These are phyloP conservation scores for Nymphaea thermarum DNA, from an alignment of 164 flowering plant genomes.

Conservation along the genomic window DNA sequence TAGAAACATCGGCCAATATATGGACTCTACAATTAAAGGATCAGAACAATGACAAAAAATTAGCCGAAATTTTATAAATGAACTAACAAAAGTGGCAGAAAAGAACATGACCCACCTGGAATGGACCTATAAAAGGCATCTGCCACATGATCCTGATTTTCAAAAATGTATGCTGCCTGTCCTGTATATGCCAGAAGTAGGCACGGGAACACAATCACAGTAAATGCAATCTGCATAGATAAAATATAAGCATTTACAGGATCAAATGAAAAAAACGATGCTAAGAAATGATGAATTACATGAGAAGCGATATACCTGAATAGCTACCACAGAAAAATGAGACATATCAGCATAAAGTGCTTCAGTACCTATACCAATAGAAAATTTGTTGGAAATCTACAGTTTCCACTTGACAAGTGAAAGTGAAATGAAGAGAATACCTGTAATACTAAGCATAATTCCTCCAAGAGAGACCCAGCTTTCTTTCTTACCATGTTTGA, in stretches of 20 bases:
- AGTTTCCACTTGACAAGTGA: neutral
- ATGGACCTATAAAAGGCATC: constrained; percentile 91
- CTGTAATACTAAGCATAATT: constrained; percentile 91
- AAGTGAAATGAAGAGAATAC: constrained; percentile 17
- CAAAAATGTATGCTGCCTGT: constrained; percentile 86
- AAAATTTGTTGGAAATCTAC: neutral
- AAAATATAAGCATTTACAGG: neutral
- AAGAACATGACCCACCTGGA: constrained; percentile 44
- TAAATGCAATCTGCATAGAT: constrained; percentile 52
- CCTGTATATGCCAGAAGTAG: constrained; percentile 88
- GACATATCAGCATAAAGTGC: constrained; percentile 92
- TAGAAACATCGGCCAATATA: constrained; percentile 86
- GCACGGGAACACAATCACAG: constrained; percentile 84
- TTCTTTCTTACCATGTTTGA: constrained; percentile 45
- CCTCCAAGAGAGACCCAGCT: constrained; percentile 91
- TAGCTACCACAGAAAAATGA: constrained; percentile 79
- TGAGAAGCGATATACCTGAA: constrained; percentile 26
- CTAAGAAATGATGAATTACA: neutral
- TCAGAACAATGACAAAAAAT: neutral
- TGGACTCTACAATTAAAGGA: constrained; percentile 30
- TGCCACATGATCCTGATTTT: constrained; percentile 41
- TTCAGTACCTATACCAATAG: constrained; percentile 68
- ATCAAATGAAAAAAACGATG: no score
- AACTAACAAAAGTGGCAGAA: neutral
- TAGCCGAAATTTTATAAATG: neutral